Percentiles rank a stretch among this genome's conserved stretches.
Conservation (phyloP, 1,284 basidiomycete genomes). For the Pyrrhoderma noxium region DNA sequence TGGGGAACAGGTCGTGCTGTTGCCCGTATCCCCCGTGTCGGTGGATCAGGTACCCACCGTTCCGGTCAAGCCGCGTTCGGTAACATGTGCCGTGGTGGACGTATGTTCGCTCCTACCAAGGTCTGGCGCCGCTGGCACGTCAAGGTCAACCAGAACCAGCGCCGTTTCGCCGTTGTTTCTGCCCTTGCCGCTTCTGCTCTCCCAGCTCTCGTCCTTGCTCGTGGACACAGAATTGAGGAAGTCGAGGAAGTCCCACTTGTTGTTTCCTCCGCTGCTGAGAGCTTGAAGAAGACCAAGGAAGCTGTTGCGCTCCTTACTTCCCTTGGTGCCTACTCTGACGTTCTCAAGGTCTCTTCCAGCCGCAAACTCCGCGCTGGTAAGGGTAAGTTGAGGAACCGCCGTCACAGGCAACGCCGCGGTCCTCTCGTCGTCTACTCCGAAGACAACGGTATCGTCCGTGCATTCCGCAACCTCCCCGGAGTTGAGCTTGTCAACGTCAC, state of each 20-base stretch:
- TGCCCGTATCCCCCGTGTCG: slow-evolving; percentile 99
- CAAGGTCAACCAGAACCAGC: slow-evolving; percentile 99
- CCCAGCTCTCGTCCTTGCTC: slow-evolving; percentile 96
- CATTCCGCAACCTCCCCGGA: slow-evolving; percentile 98
- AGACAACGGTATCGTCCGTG: slow-evolving; percentile 96
- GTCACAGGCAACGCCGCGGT: slow-evolving; percentile 95
- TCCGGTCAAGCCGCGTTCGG: slow-evolving; percentile 99
- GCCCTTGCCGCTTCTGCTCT: slow-evolving; percentile 97
- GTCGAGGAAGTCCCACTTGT: slow-evolving; percentile 97
- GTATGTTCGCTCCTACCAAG: slow-evolving; percentile 99
- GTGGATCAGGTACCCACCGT: slow-evolving; percentile 97
- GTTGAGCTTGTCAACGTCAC: slow-evolving; percentile 96
- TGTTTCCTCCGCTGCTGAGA: slow-evolving; percentile 73
- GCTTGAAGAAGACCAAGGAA: slow-evolving; percentile 95
- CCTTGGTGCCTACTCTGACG: slow-evolving; percentile 88
- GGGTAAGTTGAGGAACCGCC: slow-evolving; percentile 96
- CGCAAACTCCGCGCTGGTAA: slow-evolving; percentile 96
- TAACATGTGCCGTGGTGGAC: slow-evolving; percentile 99
- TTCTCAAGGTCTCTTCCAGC: slow-evolving; percentile 96
- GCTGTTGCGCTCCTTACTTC: slow-evolving; percentile 92
- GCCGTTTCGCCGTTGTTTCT: slow-evolving; percentile 96
- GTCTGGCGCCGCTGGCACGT: slow-evolving; percentile 99
- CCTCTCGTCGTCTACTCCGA: slow-evolving; percentile 97
- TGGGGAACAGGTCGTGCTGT: slow-evolving; percentile 99
- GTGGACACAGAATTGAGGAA: slow-evolving; percentile 98